Evolutionary conservation across 345 rosid species (phyloP), one percentile per base, ranked within the genome.

Genomic region (Eucalyptus albens): DNA sequence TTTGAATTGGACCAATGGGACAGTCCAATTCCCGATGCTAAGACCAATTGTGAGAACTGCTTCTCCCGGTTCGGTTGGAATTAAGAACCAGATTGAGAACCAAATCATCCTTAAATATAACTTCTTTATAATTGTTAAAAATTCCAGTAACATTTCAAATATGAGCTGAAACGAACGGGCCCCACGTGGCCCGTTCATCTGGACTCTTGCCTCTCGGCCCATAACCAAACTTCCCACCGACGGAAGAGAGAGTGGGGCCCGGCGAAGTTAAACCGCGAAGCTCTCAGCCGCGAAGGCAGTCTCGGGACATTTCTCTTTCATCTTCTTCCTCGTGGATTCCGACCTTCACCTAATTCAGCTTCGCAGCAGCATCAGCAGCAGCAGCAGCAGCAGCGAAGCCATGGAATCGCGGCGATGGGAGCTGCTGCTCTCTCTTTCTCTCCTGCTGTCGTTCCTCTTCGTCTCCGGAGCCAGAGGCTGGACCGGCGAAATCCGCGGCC

Each of bases 401-500:
- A 94, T 94, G 98, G 95, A 90, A 51, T 90, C 91, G 77, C 88
- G 85, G 92, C 87, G 69, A 89, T 88, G 88, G 86, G 92, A 88
- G 22, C 89, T 94, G 89, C 88, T 89, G 87, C 88, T 93, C 92
- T 89, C 89, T 92, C 69, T 93, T 59, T 88, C 92, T 44, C 86
- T 96, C 42, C 26, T 88, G 45, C 86, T 88, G 9, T 21, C 27
- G 15, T 37, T 77, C 60, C 49, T 92, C 90, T 89, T 91, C 12
- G 59, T 91, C 47, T 89, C 92, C 60, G 88, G 92, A 56, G 98
- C 93, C 60, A 90, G 89, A 88, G 96, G 96, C 90, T 97, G 99
- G 99, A 96, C 98, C 62, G 97, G 99, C 72, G 98, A 98, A 95
- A 95, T 98, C 88, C 98, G 92, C 44, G 98, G 98, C 69, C 94